phyloP scores from a whole-genome alignment of 2,329 filamentous ascomycete species.

The Cyanodermella asteris region DNA sequence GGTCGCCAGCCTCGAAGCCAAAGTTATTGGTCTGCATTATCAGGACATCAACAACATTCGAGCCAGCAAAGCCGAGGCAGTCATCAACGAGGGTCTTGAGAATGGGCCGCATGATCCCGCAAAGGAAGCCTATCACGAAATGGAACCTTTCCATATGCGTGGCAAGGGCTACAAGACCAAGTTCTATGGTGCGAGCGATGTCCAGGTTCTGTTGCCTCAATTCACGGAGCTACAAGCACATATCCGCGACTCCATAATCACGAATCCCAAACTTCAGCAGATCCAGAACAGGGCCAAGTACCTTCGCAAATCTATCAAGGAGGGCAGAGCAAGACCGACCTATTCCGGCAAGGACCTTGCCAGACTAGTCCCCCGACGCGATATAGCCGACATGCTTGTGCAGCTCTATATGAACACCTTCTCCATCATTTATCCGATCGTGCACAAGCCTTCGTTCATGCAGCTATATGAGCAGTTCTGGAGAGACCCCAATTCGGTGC shows the following conservation, averaged over 20 bases:
- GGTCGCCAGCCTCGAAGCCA: conserved; percentile 5
- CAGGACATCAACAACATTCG: conserved; percentile 1
- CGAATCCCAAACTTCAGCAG: conserved; percentile 1
- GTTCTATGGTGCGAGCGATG: conserved; percentile 6
- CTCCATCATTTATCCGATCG: conserved; percentile 18
- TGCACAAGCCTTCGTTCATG: conserved; percentile 20
- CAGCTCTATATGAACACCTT: conserved; percentile 18
- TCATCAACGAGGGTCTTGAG: background rate
- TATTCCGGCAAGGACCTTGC: background rate
- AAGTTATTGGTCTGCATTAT: conserved; percentile 1
- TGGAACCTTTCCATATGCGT: conserved; percentile 4
- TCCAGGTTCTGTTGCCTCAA: background rate
- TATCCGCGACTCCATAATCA: background rate
- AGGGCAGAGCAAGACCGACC: background rate
- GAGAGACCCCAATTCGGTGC: conserved; percentile 16
- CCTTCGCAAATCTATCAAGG: conserved; percentile 1
- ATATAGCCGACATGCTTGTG: conserved; percentile 17
- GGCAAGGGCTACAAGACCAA: conserved; percentile 6
- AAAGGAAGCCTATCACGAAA: background rate
- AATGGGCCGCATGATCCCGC: background rate
- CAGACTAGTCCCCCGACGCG: conserved; percentile 13
- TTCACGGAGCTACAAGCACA: conserved; percentile 2
- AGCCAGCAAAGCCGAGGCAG: background rate
- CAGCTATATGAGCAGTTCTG: conserved; percentile 16
- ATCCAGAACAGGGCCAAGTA: conserved; percentile 2